Evolutionary conservation across 2,329 filamentous ascomycete species (phyloP).

Genomic region (Colletotrichum costaricense): DNA sequence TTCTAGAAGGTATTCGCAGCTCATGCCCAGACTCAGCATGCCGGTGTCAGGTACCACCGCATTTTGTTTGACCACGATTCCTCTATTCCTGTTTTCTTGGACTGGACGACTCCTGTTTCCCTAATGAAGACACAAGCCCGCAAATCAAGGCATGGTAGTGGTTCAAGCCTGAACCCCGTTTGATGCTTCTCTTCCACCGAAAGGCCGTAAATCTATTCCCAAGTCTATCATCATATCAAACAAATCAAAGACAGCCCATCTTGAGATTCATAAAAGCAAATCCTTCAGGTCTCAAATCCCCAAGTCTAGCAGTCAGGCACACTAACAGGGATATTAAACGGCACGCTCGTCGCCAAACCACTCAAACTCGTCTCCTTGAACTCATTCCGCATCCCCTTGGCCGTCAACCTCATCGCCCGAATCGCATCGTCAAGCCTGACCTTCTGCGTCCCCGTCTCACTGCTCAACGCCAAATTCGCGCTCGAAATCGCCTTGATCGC

Average conservation of each 20-base stretch:
- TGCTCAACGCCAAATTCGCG: constrained; percentile 58
- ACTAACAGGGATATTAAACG: constrained; percentile 61
- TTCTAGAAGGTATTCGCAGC: too few relatives aligned
- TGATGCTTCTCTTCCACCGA: background rate
- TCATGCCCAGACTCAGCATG: background rate
- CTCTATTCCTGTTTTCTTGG: background rate
- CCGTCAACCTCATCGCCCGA: constrained; percentile 61
- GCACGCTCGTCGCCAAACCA: constrained; percentile 61
- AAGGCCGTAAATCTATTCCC: background rate
- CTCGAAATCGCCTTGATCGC: constrained; percentile 63
- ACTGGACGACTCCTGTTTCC: background rate
- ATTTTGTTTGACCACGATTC: background rate
- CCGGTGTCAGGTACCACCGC: background rate
- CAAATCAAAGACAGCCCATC: too few relatives aligned
- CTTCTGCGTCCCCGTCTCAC: constrained; percentile 58
- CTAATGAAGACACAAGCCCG: background rate
- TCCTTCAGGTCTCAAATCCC: background rate
- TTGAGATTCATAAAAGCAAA: background rate
- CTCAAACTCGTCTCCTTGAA: constrained; percentile 65
- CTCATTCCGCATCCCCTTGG: constrained; percentile 63
- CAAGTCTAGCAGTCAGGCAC: constrained; percentile 58
- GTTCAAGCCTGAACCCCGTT: background rate
- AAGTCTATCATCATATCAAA: background rate
- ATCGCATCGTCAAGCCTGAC: constrained; percentile 63
- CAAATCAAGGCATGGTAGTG: background rate